Conservation (phyloP, 1,139 yeast species). For the Blastobotrys indianensis region DNA sequence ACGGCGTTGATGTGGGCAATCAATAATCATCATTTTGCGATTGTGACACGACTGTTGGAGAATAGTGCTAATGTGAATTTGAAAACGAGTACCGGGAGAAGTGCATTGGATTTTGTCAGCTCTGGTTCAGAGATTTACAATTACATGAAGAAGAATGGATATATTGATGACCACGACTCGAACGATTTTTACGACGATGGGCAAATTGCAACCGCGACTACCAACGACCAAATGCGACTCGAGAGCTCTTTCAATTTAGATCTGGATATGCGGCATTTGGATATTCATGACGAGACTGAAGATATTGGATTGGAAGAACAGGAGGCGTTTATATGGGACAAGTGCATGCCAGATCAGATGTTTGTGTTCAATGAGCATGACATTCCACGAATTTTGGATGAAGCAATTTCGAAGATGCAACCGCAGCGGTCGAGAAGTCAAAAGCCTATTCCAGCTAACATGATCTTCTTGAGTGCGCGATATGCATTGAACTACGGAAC, state of each 20-base stretch:
- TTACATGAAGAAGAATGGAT: constrained; percentile 28
- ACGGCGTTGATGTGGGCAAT: constrained; percentile 45
- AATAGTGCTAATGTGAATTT: constrained; percentile 33
- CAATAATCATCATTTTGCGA: constrained; percentile 35
- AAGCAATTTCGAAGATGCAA: constrained; percentile 34
- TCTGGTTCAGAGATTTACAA: constrained; percentile 31
- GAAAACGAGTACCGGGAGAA: constrained; percentile 33
- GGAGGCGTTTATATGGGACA: constrained; percentile 35
- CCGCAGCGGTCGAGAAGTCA: constrained; percentile 37
- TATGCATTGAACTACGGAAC: constrained; percentile 38
- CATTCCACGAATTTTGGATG: constrained; percentile 35
- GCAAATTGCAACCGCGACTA: constrained; percentile 12
- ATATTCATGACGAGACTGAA: constrained; percentile 6
- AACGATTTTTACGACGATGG: constrained; percentile 32
- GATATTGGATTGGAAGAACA: constrained; percentile 17
- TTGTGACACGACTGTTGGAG: constrained; percentile 34
- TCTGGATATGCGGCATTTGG: constrained; percentile 29
- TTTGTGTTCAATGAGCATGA: constrained; percentile 37
- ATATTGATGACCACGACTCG: constrained; percentile 19
- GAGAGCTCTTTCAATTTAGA: constrained; percentile 32
- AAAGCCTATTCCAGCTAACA: constrained; percentile 40
- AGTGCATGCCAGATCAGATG: constrained; percentile 38
- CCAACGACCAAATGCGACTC: constrained; percentile 23
- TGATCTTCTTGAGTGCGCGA: constrained; percentile 37
- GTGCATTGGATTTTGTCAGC: constrained; percentile 35